phyloP scores from a whole-genome alignment of 2,329 filamentous ascomycete genomes.

The Kalmusia sp. region DNA sequence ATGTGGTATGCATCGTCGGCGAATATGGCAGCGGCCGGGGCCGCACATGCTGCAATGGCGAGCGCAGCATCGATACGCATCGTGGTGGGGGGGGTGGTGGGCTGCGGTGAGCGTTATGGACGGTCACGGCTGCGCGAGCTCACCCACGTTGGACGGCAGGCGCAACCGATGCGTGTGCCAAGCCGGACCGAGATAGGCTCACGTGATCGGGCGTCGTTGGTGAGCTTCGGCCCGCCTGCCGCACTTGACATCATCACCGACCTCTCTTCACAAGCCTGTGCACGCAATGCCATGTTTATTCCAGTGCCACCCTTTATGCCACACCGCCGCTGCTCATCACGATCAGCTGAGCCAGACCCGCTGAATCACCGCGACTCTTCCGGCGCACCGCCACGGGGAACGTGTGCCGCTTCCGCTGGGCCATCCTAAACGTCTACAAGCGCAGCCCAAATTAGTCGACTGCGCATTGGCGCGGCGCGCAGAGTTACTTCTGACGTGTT shows the following conservation, averaged over 20 bases:
- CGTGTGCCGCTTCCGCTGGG: neutral
- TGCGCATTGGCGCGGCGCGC: slow-evolving; percentile 3
- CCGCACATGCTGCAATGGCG: slow-evolving; percentile 51
- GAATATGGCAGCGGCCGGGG: slow-evolving; percentile 73
- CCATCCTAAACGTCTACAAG: neutral
- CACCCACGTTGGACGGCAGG: neutral
- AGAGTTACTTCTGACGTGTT: slow-evolving; percentile 1
- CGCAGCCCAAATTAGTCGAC: neutral
- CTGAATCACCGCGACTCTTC: neutral
- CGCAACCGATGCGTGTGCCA: neutral
- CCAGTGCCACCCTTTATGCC: neutral
- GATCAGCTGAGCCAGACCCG: neutral
- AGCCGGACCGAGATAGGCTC: neutral
- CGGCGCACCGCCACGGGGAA: neutral
- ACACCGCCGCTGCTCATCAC: neutral
- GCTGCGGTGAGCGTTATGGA: slow-evolving; percentile 18
- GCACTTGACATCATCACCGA: neutral
- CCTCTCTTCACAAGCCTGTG: neutral
- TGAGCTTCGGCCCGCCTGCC: neutral
- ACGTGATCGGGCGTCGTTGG: too few relatives aligned
- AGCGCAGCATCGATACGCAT: slow-evolving; percentile 48
- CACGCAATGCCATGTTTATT: neutral
- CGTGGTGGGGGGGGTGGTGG: slow-evolving; percentile 30
- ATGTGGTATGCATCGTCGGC: slow-evolving; percentile 88
- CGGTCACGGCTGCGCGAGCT: slow-evolving; percentile 2